These are phyloP conservation scores for Lactarius deliciosus DNA, from an alignment of 768 basidiomycete species.

Conservation along the genomic window DNA sequence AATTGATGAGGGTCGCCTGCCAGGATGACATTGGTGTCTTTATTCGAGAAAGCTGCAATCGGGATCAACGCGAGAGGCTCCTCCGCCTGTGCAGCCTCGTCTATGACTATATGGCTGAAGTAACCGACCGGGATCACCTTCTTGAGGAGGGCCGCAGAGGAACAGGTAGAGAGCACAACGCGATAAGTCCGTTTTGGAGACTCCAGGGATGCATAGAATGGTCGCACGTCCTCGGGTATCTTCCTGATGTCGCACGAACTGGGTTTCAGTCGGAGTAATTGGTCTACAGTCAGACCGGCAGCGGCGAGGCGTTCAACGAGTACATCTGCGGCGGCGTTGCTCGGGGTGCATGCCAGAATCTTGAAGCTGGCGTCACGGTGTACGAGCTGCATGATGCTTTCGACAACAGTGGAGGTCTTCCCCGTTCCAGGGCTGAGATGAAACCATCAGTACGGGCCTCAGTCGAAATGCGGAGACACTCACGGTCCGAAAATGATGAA, in stretches of 20 bases:
- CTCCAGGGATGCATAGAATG: conserved; percentile 42
- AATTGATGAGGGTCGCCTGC: conserved; percentile 42
- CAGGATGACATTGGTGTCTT: conserved; percentile 39
- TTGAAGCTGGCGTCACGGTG: conserved; percentile 26
- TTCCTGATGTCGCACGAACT: conserved; percentile 41
- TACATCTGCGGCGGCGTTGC: conserved; percentile 40
- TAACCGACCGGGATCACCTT: conserved; percentile 53
- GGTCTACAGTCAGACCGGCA: conserved; percentile 26
- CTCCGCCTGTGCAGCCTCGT: conserved; percentile 64
- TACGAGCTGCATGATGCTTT: conserved; percentile 40
- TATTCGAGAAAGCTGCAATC: conserved; percentile 36
- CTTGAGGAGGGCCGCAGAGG: conserved; percentile 50
- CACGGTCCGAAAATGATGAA: conserved; percentile 68
- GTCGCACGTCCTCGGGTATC: conserved; percentile 39
- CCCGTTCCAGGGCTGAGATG: conserved; percentile 41
- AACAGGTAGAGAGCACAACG: conserved; percentile 58
- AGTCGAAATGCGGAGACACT: conserved; percentile 30
- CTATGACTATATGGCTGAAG: conserved; percentile 60
- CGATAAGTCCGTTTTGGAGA: conserved; percentile 39
- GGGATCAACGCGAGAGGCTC: conserved; percentile 58
- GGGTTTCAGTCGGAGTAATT: conserved; percentile 57
- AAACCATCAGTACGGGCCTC: not conserved
- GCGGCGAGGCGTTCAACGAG: conserved; percentile 35
- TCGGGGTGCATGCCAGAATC: conserved; percentile 41
- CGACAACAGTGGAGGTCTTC: conserved; percentile 42